These are phyloP conservation scores for Silene conica DNA, from an alignment of 148 eudicot species.

Conservation along the genomic window DNA sequence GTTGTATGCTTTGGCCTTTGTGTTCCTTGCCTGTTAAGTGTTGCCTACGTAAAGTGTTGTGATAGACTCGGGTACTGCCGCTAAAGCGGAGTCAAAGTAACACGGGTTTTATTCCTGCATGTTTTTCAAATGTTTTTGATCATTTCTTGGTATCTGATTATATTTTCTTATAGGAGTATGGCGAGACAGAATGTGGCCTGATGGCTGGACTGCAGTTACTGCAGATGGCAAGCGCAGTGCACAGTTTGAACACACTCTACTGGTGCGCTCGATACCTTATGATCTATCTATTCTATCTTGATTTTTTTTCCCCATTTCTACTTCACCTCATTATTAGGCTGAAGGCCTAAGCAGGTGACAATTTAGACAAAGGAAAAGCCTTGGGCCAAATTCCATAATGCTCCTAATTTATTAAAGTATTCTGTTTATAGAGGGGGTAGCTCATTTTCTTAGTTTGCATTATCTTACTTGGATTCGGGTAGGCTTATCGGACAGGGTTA, in stretches of 20 bases:
- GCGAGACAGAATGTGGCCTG: slow-evolving; percentile 99
- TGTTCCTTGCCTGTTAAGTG: too few relatives aligned
- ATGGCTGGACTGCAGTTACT: slow-evolving; percentile 98
- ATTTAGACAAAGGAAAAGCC: not conserved
- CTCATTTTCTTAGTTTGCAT: not conserved
- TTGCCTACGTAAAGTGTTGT: too few relatives aligned
- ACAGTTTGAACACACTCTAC: slow-evolving; percentile 92
- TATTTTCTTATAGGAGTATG: slow-evolving; percentile 61
- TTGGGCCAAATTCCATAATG: not conserved
- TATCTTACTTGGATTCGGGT: not conserved
- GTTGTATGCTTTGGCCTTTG: too few relatives aligned
- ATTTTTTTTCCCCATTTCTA: not conserved
- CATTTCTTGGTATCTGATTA: not conserved
- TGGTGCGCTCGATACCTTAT: slow-evolving; percentile 40
- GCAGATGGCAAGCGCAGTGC: slow-evolving; percentile 99
- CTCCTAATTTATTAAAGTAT: not conserved
- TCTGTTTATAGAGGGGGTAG: not conserved
- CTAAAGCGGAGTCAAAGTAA: not conserved
- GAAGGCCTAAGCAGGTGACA: not conserved
- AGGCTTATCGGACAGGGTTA: not conserved
- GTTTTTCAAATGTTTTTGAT: not conserved
- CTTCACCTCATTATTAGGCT: not conserved
- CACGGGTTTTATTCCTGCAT: not conserved
- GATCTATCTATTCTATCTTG: not conserved
- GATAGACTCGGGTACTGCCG: too few relatives aligned